phyloP scores from a whole-genome alignment of 345 rosid species.

The Angophora floribunda region DNA sequence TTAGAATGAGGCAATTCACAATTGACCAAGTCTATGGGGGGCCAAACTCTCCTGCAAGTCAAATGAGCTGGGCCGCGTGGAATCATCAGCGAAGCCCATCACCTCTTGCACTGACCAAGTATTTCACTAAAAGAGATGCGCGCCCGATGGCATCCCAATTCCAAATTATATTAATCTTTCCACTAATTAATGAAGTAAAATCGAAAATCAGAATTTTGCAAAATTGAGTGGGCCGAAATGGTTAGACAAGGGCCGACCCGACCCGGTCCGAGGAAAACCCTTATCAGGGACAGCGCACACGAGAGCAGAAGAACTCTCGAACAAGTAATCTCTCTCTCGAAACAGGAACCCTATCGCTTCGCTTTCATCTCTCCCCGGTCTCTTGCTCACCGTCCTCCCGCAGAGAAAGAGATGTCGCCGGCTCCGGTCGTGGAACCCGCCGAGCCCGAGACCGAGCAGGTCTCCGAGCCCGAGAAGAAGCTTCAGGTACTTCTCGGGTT shows the following conservation, averaged over 20 bases:
- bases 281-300: background rate
- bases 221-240: background rate
- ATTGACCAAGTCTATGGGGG: background rate
- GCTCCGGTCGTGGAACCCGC: constrained; percentile 42
- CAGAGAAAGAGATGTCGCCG: constrained; percentile 36
- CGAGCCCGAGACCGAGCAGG: constrained; percentile 8
- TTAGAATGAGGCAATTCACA: background rate
- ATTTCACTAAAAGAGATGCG: too few relatives aligned
- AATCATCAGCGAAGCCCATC: too few relatives aligned
- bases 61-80: too few relatives aligned
- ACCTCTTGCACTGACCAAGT: too few relatives aligned
- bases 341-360: background rate
- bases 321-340: background rate
- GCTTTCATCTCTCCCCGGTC: background rate
- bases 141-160: too few relatives aligned
- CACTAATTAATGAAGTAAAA: too few relatives aligned
- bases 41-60: too few relatives aligned
- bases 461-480: constrained; percentile 21
- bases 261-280: background rate
- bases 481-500: background rate
- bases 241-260: background rate
- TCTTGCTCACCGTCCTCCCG: background rate
- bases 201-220: background rate
- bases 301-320: background rate
- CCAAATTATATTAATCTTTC: background rate